These are phyloP conservation scores for Phaeophleospora eucalypticola DNA, from an alignment of 2,329 filamentous ascomycete species.

Conservation along the genomic window DNA sequence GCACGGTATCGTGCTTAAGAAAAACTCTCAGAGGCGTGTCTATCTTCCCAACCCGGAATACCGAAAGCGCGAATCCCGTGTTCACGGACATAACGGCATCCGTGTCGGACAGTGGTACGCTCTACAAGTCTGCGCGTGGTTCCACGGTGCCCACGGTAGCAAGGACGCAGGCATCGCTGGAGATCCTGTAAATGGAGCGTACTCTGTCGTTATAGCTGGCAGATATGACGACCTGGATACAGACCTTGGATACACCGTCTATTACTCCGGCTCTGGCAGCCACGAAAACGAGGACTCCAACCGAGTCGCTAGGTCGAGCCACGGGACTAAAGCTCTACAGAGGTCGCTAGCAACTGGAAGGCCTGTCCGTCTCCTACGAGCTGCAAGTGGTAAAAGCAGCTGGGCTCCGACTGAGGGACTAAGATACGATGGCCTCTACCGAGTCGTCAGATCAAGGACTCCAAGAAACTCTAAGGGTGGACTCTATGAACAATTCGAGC, in stretches of 20 bases:
- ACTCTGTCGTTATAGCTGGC: constrained; percentile 18
- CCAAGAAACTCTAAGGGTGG: no score
- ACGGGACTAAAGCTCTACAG: constrained; percentile 13
- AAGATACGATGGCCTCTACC: constrained; percentile 22
- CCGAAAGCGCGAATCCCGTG: constrained; percentile 6
- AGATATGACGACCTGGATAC: constrained; percentile 18
- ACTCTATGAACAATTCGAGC: no score
- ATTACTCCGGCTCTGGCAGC: constrained; percentile 20
- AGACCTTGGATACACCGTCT: constrained; percentile 16
- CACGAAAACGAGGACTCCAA: constrained; percentile 19
- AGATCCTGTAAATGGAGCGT: constrained; percentile 14
- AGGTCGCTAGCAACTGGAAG: constrained; percentile 3
- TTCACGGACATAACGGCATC: constrained; percentile 20
- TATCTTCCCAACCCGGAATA: not conserved
- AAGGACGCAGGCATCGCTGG: constrained; percentile 19
- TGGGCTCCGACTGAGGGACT: constrained; percentile 13
- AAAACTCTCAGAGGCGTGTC: not conserved
- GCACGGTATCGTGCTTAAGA: constrained; percentile 1
- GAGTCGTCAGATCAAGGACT: not conserved
- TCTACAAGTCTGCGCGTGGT: constrained; percentile 19
- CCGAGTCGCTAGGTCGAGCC: constrained; percentile 8
- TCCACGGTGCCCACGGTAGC: no score
- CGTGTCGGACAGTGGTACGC: constrained; percentile 17
- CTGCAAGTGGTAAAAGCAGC: constrained; percentile 1
- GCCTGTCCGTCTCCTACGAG: constrained; percentile 17